phyloP scores from a whole-genome alignment of 2,329 filamentous ascomycete species.

The Fusarium floridanum region DNA sequence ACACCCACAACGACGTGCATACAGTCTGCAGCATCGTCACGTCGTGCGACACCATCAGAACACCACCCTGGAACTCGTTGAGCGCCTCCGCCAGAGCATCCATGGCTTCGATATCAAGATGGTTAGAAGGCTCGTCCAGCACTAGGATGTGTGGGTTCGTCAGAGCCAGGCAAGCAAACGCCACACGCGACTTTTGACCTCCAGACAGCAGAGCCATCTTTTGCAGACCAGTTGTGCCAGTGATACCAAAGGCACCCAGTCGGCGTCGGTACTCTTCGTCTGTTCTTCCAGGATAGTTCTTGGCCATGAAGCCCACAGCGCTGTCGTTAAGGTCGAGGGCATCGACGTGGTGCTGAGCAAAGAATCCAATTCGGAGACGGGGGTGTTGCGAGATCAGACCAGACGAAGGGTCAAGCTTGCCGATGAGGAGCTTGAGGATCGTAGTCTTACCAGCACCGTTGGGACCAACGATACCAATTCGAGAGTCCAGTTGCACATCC shows the following conservation, averaged over 20 bases:
- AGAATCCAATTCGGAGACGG: constrained; percentile 92
- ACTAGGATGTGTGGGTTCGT: constrained; percentile 97
- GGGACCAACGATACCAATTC: constrained; percentile 98
- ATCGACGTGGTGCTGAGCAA: constrained; percentile 98
- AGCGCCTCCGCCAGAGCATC: constrained; percentile 90
- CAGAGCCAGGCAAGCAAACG: constrained; percentile 94
- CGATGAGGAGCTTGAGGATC: constrained; percentile 96
- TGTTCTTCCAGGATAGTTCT: constrained; percentile 87
- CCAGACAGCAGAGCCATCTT: constrained; percentile 95
- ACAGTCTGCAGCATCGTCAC: constrained; percentile 98
- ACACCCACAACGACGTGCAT: constrained; percentile 95
- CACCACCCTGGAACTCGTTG: constrained; percentile 89
- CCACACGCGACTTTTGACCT: constrained; percentile 98
- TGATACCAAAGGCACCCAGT: constrained; percentile 89
- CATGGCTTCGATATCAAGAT: constrained; percentile 99
- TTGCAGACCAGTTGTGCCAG: constrained; percentile 94
- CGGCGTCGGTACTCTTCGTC: constrained; percentile 98
- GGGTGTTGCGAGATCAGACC: constrained; percentile 92
- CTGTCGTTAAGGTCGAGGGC: constrained; percentile 90
- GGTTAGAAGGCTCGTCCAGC: constrained; percentile 98
- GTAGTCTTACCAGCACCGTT: constrained; percentile 99
- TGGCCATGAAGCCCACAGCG: constrained; percentile 96
- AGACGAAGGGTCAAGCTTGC: constrained; percentile 79
- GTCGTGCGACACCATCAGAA: constrained; percentile 99
- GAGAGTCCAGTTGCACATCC: constrained; percentile 96